Percentiles rank a stretch among this genome's conserved stretches.
These are phyloP conservation scores for Ophiostoma ulmi DNA, from an alignment of 2,329 filamentous ascomycete species.

Conservation along the genomic window DNA sequence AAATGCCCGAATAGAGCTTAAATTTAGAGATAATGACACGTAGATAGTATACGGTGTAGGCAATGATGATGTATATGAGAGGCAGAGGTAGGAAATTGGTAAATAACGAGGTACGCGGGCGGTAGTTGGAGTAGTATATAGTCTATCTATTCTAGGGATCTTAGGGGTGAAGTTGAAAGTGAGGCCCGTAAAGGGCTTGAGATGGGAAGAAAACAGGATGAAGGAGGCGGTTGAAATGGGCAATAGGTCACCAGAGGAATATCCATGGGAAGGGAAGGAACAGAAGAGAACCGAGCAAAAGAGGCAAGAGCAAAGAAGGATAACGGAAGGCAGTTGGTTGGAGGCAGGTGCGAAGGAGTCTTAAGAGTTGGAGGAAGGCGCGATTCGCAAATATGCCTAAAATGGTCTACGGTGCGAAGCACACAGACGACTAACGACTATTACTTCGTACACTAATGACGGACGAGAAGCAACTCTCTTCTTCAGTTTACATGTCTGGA, in stretches of 20 bases:
- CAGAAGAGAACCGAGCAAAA: not conserved
- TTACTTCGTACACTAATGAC: not conserved
- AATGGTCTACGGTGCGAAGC: not conserved
- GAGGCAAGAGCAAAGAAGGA: not conserved
- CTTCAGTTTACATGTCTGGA: not conserved
- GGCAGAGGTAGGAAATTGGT: not conserved
- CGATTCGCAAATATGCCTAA: not conserved
- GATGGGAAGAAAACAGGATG: not conserved
- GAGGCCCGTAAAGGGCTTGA: not conserved
- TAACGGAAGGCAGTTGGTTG: not conserved
- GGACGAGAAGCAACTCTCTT: not conserved
- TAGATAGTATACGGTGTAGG: not conserved
- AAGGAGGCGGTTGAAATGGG: not conserved
- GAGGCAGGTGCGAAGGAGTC: not conserved
- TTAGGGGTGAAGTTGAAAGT: not conserved
- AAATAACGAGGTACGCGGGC: not conserved
- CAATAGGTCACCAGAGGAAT: not conserved
- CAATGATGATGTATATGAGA: not conserved
- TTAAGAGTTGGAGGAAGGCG: not conserved
- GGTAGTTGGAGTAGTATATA: not conserved
- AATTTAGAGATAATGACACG: not conserved
- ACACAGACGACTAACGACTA: not conserved
- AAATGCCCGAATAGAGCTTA: slow-evolving; percentile 20
- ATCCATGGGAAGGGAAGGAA: not conserved
- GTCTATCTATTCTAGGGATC: not conserved